phyloP scores from a whole-genome alignment of 139 green algal species.

The Tetratostichococcus sp. region DNA sequence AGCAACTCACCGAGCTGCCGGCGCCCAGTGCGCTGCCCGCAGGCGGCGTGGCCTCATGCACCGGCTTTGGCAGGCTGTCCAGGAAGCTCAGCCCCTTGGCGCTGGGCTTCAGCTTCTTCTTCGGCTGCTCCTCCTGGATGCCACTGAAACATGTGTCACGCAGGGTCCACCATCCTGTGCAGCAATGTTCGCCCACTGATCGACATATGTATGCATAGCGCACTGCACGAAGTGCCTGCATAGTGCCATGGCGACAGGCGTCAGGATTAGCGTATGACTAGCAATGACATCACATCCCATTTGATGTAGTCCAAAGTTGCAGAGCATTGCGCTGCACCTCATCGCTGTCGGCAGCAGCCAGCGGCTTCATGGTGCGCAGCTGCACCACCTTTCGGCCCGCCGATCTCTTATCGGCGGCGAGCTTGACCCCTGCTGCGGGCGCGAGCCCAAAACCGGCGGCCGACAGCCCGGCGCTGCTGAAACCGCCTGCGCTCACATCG shows the following conservation, averaged over 20 bases:
- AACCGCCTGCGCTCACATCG: no score
- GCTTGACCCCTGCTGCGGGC: not conserved
- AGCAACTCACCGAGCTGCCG: not conserved
- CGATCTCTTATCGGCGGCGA: not conserved
- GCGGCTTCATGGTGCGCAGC: not conserved
- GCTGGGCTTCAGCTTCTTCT: constrained; percentile 17
- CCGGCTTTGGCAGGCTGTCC: constrained; percentile 59
- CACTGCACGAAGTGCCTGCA: no score
- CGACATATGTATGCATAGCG: no score
- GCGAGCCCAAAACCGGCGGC: not conserved
- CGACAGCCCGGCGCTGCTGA: not conserved
- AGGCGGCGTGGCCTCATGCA: constrained; percentile 18
- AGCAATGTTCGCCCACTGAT: no score
- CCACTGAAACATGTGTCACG: no score
- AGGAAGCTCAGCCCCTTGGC: constrained; percentile 19
- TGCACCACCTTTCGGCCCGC: not conserved
- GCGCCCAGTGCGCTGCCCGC: constrained; percentile 7
- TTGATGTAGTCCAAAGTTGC: no score
- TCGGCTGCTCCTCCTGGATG: constrained; percentile 11
- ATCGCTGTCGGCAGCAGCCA: not conserved
- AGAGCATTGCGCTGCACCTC: not conserved
- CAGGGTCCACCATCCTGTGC: no score
- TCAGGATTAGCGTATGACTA: no score
- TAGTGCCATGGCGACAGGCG: no score
- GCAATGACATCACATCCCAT: no score